Evolutionary conservation across 768 basidiomycete genomes (phyloP).

Genomic region (Russula sp.): DNA sequence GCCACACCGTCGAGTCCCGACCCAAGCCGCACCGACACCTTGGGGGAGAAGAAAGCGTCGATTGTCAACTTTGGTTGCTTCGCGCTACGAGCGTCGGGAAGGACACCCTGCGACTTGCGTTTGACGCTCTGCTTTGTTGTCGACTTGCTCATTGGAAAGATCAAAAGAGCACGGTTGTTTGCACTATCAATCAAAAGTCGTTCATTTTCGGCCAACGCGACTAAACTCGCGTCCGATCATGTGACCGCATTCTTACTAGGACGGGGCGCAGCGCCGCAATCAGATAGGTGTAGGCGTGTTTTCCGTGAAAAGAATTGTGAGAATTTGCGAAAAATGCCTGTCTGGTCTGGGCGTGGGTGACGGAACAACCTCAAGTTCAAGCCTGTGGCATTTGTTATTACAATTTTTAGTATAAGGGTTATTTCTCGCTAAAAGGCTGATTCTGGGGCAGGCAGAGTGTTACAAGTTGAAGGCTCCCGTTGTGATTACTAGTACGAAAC

Average conservation of each 20-base stretch:
- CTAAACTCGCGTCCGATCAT: conserved; percentile 11
- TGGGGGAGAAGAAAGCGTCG: conserved; percentile 33
- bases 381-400: too few species aligned
- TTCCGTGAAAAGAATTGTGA: too few species aligned
- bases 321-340: too few species aligned
- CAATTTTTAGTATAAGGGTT: too few species aligned
- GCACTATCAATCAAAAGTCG: neutral
- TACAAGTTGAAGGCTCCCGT: too few species aligned
- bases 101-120: conserved; percentile 29
- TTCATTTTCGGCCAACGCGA: neutral
- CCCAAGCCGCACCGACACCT: conserved; percentile 23
- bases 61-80: conserved; percentile 33
- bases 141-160: conserved; percentile 15
- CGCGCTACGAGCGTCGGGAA: conserved; percentile 14
- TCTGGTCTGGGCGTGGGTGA: too few species aligned
- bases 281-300: too few species aligned
- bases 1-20: conserved; percentile 19
- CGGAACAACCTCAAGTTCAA: too few species aligned
- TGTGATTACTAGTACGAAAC: neutral
- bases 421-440: too few species aligned
- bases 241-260: conserved; percentile 7
- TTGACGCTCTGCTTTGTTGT: conserved; percentile 22
- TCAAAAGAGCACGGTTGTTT: neutral
- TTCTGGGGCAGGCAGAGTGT: too few species aligned
- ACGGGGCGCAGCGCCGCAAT: too few species aligned